Conservation (phyloP, 257 asterid species). For the Primulina eburnea region DNA sequence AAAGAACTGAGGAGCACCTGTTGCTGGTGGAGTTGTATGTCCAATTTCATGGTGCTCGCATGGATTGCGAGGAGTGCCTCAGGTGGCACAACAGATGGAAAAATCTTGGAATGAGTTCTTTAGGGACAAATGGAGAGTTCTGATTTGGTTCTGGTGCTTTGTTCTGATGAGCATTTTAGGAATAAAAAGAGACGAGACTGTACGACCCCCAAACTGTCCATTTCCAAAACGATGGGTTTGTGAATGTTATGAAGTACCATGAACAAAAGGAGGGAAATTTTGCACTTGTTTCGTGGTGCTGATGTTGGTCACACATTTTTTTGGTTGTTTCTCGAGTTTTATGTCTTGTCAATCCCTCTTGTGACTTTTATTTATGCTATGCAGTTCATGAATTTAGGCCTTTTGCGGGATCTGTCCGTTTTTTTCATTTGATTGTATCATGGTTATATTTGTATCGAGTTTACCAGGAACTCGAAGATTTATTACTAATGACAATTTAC, state of each 20-base stretch:
- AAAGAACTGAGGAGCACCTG: not conserved
- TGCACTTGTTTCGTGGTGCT: constrained; percentile 2
- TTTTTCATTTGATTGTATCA: constrained; percentile 7
- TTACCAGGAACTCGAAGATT: constrained; percentile 7
- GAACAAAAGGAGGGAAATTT: not conserved
- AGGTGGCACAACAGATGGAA: not conserved
- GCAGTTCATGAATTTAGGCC: constrained; percentile 10
- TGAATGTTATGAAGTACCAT: constrained; percentile 13
- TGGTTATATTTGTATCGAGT: constrained; percentile 19
- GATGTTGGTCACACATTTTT: constrained; percentile 6
- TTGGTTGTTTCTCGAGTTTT: constrained; percentile 1
- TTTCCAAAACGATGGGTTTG: not conserved
- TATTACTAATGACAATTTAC: constrained; percentile 29
- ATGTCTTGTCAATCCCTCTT: constrained; percentile 9
- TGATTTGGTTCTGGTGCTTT: not conserved
- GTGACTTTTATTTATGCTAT: constrained; percentile 10
- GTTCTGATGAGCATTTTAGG: not conserved
- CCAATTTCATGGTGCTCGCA: not conserved
- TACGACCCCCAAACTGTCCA: constrained; percentile 5
- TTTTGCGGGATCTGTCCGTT: constrained; percentile 18
- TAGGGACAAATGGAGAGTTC: not conserved
- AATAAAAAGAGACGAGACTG: not conserved
- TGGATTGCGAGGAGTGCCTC: not conserved
- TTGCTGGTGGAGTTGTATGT: not conserved
- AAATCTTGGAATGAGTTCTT: not conserved